Evolutionary conservation across 306 rosid species (phyloP).

Genomic region (Quercus gilva): DNA sequence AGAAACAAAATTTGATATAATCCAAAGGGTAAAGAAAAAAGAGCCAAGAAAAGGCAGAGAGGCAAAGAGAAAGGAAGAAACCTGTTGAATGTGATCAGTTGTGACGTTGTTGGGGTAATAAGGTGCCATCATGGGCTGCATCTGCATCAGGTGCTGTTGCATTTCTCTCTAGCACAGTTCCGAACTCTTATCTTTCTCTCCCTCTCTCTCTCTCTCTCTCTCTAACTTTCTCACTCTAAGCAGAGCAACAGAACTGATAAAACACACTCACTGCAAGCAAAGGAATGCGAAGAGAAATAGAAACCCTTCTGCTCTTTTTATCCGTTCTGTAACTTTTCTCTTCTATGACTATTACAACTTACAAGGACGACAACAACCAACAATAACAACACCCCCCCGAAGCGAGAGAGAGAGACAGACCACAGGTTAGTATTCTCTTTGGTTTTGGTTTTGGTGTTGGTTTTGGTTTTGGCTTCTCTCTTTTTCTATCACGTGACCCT

Average conservation of each 20-base stretch:
- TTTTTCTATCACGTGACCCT: not conserved
- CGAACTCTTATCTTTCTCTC: constrained; percentile 13
- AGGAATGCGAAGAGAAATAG: constrained; percentile 31
- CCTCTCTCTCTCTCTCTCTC: constrained; percentile 14
- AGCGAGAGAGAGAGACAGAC: no score
- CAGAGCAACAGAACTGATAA: constrained; percentile 32
- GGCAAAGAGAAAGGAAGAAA: constrained; percentile 13
- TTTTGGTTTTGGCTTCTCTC: not conserved
- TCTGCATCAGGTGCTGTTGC: constrained; percentile 99
- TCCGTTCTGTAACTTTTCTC: constrained; percentile 7
- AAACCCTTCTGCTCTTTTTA: constrained; percentile 15
- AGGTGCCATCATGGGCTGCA: constrained; percentile 99
- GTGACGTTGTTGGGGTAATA: constrained; percentile 98
- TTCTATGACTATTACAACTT: constrained; percentile 29
- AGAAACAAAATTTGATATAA: not conserved
- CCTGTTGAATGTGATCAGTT: constrained; percentile 99
- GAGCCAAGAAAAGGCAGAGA: not conserved
- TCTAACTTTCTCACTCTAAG: constrained; percentile 19
- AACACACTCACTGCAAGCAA: constrained; percentile 17
- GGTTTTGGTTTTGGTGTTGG: constrained; percentile 1
- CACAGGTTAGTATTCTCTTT: constrained; percentile 15
- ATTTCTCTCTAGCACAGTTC: constrained; percentile 35
- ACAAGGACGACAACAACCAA: no score
- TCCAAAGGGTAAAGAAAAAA: not conserved
- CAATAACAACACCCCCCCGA: no score